Percentiles rank a stretch among this genome's conserved stretches.
phyloP scores from a whole-genome alignment of 176 grass and related monocot genomes.

The Oryza brachyantha region DNA sequence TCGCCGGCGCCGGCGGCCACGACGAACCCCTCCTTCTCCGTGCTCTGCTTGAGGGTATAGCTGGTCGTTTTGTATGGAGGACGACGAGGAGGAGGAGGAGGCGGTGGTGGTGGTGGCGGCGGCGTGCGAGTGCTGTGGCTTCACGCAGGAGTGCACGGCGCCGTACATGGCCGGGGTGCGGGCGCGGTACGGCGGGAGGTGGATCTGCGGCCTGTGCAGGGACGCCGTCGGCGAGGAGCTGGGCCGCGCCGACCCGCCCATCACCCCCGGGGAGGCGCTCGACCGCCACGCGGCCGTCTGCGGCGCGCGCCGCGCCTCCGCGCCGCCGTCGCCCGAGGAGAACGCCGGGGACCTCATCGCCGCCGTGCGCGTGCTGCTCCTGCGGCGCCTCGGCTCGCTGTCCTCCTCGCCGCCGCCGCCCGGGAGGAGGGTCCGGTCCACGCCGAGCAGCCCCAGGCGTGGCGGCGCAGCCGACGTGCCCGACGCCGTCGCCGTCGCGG shows the following conservation, averaged over 20 bases:
- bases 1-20: background rate
- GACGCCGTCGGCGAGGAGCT: conserved; percentile 66
- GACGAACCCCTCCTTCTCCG: background rate
- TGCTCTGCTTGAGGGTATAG: too few relatives aligned
- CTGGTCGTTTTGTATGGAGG: background rate
- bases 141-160: conserved; percentile 77
- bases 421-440: conserved; percentile 42
- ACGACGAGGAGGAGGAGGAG: background rate
- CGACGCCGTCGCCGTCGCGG: background rate
- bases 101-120: conserved; percentile 23
- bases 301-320: conserved; percentile 23
- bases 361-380: conserved; percentile 52
- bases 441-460: conserved; percentile 48
- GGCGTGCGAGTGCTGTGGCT: conserved; percentile 70
- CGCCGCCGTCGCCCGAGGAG: conserved; percentile 39
- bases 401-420: conserved; percentile 16
- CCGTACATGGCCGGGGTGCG: conserved; percentile 54
- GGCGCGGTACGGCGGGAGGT: conserved; percentile 44
- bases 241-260: conserved; percentile 43
- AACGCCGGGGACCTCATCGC: conserved; percentile 55
- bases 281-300: conserved; percentile 52
- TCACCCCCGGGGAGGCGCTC: conserved; percentile 62
- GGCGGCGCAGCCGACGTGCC: background rate
- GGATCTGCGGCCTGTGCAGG: conserved; percentile 72
- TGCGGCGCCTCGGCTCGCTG: conserved; percentile 41